Evolutionary conservation across 495 filamentous ascomycete genomes (phyloP), one percentile per base, ranked within the genome.

Genomic region (Neurospora cerealis): DNA sequence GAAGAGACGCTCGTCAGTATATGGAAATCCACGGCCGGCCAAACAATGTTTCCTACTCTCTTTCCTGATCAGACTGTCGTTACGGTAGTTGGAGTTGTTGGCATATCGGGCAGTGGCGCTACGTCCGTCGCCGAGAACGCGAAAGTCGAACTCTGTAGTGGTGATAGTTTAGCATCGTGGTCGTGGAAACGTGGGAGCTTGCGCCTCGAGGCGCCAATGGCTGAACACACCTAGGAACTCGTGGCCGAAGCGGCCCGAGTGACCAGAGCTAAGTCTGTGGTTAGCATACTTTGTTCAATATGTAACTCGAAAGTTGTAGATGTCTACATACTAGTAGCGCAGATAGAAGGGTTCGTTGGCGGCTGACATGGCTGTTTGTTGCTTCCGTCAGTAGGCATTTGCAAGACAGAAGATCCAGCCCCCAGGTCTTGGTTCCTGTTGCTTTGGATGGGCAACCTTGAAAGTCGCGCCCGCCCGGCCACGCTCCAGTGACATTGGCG

Each of bases 1-100:
- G 21, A 46, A 28, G 28, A n/a, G 13, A 17, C 21, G 48, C 69
- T 28, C 46, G 74, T 34, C 75, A 32, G 44, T 62, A 28, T 21
- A 40, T 19, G 24, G 15, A 34, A 7, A 3, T 17, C 40, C 46
- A 4, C 34, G 21, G 10, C 13, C 2, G 19, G 13, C n/a, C 17
- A 7, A 44, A 19, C 24, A 21, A 48, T 46, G 38, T 17, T 4
- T 87, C 95, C 79, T 87, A 98, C 96, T 98, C 86, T 98, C 96
- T 94, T 98, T 99, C 75, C 96, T 92, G 80, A 99, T 98, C 77
- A 99, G 85, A 74, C 94, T 97, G 83, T 99, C 96, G 85, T 98
- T 98, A 76, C 96, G 91, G 84, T 99, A 99, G 83, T 98, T 99
- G 70, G 96, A 98, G 83, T 99, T 99, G 86, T 99, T 99, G 54